These are phyloP conservation scores for Melaleuca quinquenervia DNA, from an alignment of 345 rosid species.

Conservation along the genomic window DNA sequence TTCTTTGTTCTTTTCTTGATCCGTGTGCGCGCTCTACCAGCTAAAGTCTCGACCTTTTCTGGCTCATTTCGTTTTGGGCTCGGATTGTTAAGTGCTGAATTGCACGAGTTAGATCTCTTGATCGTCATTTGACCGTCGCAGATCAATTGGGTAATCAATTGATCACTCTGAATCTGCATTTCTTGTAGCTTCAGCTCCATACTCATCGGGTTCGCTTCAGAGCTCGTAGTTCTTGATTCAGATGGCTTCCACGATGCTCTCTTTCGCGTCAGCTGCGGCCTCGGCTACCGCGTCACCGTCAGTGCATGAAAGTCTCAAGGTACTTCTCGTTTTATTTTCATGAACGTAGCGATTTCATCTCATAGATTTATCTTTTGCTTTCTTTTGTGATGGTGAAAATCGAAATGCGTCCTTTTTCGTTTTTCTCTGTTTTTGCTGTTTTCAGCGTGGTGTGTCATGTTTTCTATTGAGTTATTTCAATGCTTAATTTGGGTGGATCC, in stretches of 20 bases:
- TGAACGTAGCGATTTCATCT: not conserved
- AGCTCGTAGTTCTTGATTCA: not conserved
- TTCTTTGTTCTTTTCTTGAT: not conserved
- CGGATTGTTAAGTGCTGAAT: not conserved
- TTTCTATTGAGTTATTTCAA: not conserved
- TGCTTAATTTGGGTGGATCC: not conserved
- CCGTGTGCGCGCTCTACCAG: accelerated
- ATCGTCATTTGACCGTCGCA: not conserved
- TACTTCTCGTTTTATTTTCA: not conserved
- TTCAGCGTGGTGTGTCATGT: not conserved
- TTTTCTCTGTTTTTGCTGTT: not conserved
- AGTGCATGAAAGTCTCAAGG: constrained; percentile 49
- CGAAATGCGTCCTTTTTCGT: not conserved
- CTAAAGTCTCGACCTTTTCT: not conserved
- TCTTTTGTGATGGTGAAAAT: not conserved
- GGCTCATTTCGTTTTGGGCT: not conserved
- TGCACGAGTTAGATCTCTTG: not conserved
- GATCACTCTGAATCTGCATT: not conserved
- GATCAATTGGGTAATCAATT: not conserved
- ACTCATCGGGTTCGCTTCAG: not conserved
- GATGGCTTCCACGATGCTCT: constrained; percentile 63
- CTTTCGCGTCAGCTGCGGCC: constrained; percentile 40
- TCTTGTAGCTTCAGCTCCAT: not conserved
- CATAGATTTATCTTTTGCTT: not conserved
- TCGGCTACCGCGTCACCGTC: constrained; percentile 34